Conservation (phyloP, 2,329 filamentous ascomycete genomes). For the Aspergillus aculeatinus region DNA sequence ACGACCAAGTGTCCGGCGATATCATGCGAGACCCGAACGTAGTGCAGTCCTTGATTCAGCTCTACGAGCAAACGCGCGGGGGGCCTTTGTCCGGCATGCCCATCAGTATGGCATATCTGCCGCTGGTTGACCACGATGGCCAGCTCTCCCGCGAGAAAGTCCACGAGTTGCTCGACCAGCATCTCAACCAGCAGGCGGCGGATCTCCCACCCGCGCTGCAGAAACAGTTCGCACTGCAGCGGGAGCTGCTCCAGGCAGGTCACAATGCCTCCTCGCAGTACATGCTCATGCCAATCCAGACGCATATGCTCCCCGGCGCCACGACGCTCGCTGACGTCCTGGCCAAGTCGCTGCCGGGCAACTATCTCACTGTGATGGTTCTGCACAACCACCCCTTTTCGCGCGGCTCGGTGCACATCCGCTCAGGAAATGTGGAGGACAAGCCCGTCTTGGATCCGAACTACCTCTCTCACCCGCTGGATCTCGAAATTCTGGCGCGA, state of each 20-base stretch:
- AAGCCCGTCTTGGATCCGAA: constrained; percentile 47
- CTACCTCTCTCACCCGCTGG: constrained; percentile 45
- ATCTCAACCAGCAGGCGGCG: neutral
- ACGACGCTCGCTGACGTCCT: constrained; percentile 17
- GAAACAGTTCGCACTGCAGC: constrained; percentile 17
- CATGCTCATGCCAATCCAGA: constrained; percentile 16
- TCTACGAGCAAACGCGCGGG: constrained; percentile 21
- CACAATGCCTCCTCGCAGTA: constrained; percentile 16
- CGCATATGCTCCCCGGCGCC: constrained; percentile 17
- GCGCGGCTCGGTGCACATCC: constrained; percentile 31
- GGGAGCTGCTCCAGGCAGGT: constrained; percentile 13
- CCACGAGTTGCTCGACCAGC: constrained; percentile 5
- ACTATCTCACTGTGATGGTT: constrained; percentile 23
- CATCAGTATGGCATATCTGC: constrained; percentile 28
- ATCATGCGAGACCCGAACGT: constrained; percentile 24
- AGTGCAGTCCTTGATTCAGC: constrained; percentile 19
- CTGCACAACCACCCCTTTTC: constrained; percentile 36
- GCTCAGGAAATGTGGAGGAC: constrained; percentile 31
- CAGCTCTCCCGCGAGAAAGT: constrained; percentile 10
- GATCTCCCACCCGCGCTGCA: neutral
- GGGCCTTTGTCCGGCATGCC: constrained; percentile 28
- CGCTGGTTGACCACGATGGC: constrained; percentile 23
- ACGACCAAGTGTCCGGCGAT: constrained; percentile 26
- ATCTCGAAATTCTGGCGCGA: constrained; percentile 42
- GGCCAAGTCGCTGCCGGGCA: constrained; percentile 15